Conservation (phyloP, 176 grass and related monocot genomes). For the Guadua angustifolia region DNA sequence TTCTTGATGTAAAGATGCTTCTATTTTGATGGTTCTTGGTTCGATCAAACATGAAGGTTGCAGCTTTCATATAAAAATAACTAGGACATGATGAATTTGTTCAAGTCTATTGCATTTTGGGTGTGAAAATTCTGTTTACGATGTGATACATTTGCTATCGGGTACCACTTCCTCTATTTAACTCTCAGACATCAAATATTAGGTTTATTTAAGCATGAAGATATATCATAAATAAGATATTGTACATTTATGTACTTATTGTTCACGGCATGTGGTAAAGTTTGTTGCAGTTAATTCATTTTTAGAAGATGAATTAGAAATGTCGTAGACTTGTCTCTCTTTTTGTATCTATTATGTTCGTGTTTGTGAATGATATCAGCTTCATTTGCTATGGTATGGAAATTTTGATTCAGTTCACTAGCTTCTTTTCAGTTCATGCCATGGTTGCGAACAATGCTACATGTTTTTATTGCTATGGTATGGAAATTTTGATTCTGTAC, state of each 20-base stretch:
- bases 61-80: neutral
- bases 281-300: too few relatives aligned
- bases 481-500: too few relatives aligned
- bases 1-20: neutral
- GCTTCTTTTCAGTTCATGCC: neutral
- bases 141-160: neutral
- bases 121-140: neutral
- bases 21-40: neutral
- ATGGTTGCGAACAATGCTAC: neutral
- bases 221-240: neutral
- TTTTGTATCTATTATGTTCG: neutral
- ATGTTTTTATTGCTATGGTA: too few relatives aligned
- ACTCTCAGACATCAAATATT: neutral
- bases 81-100: neutral
- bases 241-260: neutral
- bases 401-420: too few relatives aligned
- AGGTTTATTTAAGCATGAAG: neutral
- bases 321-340: neutral
- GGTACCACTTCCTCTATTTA: neutral
- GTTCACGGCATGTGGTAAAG: neutral
- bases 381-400: too few relatives aligned
- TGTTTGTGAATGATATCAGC: neutral
- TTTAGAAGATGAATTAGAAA: neutral
- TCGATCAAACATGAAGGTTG: neutral
- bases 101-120: neutral